Conservation (phyloP, 495 filamentous ascomycete genomes). For the Apodospora peruviana region DNA sequence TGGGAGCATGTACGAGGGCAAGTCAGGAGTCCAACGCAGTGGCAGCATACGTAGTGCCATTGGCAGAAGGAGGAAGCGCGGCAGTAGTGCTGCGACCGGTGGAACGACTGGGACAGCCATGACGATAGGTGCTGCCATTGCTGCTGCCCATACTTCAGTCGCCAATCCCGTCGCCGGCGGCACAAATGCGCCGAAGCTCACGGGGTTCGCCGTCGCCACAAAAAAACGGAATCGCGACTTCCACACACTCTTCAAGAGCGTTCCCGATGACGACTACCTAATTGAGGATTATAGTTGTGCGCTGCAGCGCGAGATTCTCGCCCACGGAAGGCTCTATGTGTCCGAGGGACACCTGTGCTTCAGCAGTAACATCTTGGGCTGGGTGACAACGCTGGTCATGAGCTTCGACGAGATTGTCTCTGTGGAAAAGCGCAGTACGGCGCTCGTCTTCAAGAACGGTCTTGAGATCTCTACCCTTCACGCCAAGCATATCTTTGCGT, state of each 20-base stretch:
- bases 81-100: constrained; percentile 78
- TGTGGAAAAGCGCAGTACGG: constrained; percentile 94
- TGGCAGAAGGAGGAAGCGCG: constrained; percentile 64
- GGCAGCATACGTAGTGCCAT: constrained; percentile 80
- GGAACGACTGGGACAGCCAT: constrained; percentile 29
- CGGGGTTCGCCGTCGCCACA: constrained; percentile 92
- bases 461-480: constrained; percentile 95
- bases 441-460: constrained; percentile 93
- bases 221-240: constrained; percentile 96
- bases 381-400: constrained; percentile 95
- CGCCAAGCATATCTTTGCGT: constrained; percentile 91
- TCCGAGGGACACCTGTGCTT: constrained; percentile 98
- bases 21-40: constrained; percentile 59
- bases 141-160: constrained; percentile 57
- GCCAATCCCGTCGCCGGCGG: constrained; percentile 52
- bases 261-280: constrained; percentile 94
- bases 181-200: constrained; percentile 64
- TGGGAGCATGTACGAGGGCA: constrained; percentile 64
- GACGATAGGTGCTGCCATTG: constrained; percentile 65
- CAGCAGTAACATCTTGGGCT: constrained; percentile 97
- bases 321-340: constrained; percentile 90
- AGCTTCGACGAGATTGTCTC: constrained; percentile 97
- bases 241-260: constrained; percentile 86
- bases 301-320: constrained; percentile 89
- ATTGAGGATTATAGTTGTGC: constrained; percentile 99